Conservation (phyloP, 352 stramenopile genomes). For the Thraustochytrium sp. region DNA sequence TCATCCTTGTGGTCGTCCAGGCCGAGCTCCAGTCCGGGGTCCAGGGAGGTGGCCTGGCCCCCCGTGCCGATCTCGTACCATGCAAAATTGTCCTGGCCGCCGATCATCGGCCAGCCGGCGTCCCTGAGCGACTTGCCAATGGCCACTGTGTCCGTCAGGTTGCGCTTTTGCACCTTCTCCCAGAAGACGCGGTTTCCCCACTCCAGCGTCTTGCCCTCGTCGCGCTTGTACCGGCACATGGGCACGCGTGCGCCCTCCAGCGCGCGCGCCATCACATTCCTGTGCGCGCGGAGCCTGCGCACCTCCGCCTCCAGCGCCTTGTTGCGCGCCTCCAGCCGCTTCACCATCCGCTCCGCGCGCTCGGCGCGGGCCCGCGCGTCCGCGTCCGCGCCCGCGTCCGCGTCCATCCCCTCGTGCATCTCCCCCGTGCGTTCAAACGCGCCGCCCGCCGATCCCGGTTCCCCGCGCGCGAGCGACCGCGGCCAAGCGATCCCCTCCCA, state of each 20-base stretch:
- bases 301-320: not conserved
- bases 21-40: too few relatives aligned
- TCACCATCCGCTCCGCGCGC: too few relatives aligned
- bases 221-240: not conserved
- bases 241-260: not conserved
- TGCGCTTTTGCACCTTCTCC: slow-evolving; percentile 4
- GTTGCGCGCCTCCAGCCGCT: too few relatives aligned
- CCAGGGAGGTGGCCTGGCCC: too few relatives aligned
- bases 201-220: not conserved
- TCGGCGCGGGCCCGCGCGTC: too few relatives aligned
- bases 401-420: too few relatives aligned
- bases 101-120: not conserved
- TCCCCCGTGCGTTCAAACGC: too few relatives aligned
- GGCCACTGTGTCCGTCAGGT: not conserved
- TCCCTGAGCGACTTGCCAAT: not conserved
- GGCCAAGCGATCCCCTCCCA: too few relatives aligned
- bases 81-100: not conserved
- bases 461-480: too few relatives aligned
- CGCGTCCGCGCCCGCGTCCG: too few relatives aligned
- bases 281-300: not conserved
- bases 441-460: too few relatives aligned
- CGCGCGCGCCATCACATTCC: not conserved
- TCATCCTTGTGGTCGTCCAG: too few relatives aligned
- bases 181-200: slow-evolving; percentile 2
- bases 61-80: not conserved